A percentile compares a stretch with the other conserved stretches of the same genome.
Conservation (phyloP, 2,329 filamentous ascomycete species). For the Penicillium sp. region DNA sequence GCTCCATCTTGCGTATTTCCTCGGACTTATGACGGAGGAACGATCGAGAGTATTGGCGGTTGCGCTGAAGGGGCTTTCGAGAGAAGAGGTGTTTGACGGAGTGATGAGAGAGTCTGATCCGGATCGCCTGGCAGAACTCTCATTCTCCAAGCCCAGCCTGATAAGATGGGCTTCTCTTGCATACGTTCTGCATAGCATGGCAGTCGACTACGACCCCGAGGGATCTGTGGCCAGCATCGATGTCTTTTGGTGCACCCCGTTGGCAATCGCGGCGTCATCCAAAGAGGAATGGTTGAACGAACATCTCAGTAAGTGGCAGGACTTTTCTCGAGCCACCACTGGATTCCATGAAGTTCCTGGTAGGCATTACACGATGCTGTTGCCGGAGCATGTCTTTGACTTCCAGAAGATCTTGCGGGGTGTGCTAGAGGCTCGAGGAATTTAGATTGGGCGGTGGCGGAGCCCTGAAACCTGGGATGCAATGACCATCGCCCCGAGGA, state of each 20-base stretch:
- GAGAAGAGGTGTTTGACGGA: constrained; percentile 11
- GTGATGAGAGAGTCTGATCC: constrained; percentile 8
- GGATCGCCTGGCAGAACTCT: constrained; percentile 1
- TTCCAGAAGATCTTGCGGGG: constrained; percentile 9
- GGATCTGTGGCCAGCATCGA: constrained; percentile 43
- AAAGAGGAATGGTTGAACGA: not conserved
- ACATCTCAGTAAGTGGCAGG: not conserved
- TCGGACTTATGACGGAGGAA: constrained; percentile 41
- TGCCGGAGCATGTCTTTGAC: constrained; percentile 5
- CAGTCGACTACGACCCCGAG: constrained; percentile 46
- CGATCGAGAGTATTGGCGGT: constrained; percentile 19
- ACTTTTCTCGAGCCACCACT: not conserved
- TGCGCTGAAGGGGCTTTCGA: constrained; percentile 8
- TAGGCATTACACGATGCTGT: not conserved
- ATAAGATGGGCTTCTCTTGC: constrained; percentile 37
- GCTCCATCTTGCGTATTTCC: constrained; percentile 45
- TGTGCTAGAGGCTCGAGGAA: constrained; percentile 6
- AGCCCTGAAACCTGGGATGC: too few relatives aligned
- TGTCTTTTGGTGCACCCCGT: constrained; percentile 35
- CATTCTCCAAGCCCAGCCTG: constrained; percentile 21
- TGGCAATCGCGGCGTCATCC: not conserved
- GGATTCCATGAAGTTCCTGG: not conserved
- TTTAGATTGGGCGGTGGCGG: not conserved
- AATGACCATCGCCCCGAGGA: too few relatives aligned
- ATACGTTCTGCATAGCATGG: constrained; percentile 40